Evolutionary conservation across 2,329 filamentous ascomycete genomes (phyloP).

Genomic region (Gremmenia infestans): DNA sequence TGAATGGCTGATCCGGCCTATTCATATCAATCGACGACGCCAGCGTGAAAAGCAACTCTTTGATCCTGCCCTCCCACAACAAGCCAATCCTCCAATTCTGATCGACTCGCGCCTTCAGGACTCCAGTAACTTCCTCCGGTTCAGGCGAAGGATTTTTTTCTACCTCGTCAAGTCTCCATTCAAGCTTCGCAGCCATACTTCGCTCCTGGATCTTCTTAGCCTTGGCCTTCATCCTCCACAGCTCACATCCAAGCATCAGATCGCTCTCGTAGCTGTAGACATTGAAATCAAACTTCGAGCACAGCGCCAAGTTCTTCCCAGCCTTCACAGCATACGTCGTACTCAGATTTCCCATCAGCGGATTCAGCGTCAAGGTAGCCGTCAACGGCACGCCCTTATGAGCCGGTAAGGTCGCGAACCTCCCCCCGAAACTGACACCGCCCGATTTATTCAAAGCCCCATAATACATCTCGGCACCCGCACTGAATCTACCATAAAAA

Average conservation of each 20-base stretch:
- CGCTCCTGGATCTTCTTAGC: constrained; percentile 32
- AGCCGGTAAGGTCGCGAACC: constrained; percentile 81
- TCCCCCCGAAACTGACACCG: constrained; percentile 79
- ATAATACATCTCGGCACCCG: constrained; percentile 92
- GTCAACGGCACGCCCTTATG: constrained; percentile 86
- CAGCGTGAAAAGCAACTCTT: constrained; percentile 87
- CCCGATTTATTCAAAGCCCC: constrained; percentile 91
- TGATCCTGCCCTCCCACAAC: constrained; percentile 88
- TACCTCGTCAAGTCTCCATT: constrained; percentile 42
- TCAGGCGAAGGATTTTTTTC: constrained; percentile 28
- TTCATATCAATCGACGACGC: constrained; percentile 81
- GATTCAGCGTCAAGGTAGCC: constrained; percentile 88
- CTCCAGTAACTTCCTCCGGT: constrained; percentile 70
- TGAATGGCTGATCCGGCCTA: constrained; percentile 69
- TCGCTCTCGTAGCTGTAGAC: constrained; percentile 97
- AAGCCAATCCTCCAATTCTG: constrained; percentile 82
- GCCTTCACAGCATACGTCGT: constrained; percentile 90
- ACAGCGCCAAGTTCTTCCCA: constrained; percentile 75
- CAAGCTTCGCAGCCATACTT: constrained; percentile 51
- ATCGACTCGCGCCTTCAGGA: constrained; percentile 84
- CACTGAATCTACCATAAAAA: constrained; percentile 78
- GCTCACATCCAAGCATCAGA: constrained; percentile 83
- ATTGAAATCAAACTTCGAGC: constrained; percentile 93
- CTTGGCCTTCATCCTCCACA: constrained; percentile 65
- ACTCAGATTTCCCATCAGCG: constrained; percentile 87